Evolutionary conservation across 208 protist genomes (phyloP).

Genomic region (Wallacemonas sp.): DNA sequence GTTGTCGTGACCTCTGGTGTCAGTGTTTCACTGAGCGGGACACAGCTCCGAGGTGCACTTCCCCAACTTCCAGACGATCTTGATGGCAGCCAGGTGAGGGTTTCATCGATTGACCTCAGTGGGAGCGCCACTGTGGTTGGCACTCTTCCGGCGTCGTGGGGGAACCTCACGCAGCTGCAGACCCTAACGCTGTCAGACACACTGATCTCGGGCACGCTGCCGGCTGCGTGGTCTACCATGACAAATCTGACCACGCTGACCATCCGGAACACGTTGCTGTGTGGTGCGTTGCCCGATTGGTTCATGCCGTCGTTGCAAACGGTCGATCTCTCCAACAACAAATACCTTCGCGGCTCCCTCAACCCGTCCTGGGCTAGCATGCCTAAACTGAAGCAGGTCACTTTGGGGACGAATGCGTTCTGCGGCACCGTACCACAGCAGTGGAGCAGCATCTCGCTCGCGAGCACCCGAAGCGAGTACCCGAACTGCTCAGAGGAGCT

Average conservation of each 20-base stretch:
- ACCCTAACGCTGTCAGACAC: background rate
- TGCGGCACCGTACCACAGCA: background rate
- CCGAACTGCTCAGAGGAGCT: too few relatives aligned
- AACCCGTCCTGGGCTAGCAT: background rate
- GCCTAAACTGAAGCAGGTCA: background rate
- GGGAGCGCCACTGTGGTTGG: background rate
- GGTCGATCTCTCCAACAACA: conserved; percentile 11
- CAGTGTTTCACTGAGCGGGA: background rate
- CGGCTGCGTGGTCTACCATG: background rate
- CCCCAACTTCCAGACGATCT: background rate
- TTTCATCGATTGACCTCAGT: conserved; percentile 5
- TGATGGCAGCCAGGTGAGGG: background rate
- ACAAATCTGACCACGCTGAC: background rate
- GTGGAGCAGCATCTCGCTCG: too few relatives aligned
- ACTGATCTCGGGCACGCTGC: background rate
- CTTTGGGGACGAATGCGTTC: background rate
- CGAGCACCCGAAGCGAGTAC: too few relatives aligned
- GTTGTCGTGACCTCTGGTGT: background rate
- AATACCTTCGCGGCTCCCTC: conserved; percentile 4
- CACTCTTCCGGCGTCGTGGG: conserved; percentile 6
- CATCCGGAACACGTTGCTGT: background rate
- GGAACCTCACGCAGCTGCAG: background rate
- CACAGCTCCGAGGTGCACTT: background rate
- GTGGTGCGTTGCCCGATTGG: conserved; percentile 2
- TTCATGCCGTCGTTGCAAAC: background rate